These are phyloP conservation scores for Tricholomella constricta DNA, from an alignment of 768 basidiomycete species.

Conservation along the genomic window DNA sequence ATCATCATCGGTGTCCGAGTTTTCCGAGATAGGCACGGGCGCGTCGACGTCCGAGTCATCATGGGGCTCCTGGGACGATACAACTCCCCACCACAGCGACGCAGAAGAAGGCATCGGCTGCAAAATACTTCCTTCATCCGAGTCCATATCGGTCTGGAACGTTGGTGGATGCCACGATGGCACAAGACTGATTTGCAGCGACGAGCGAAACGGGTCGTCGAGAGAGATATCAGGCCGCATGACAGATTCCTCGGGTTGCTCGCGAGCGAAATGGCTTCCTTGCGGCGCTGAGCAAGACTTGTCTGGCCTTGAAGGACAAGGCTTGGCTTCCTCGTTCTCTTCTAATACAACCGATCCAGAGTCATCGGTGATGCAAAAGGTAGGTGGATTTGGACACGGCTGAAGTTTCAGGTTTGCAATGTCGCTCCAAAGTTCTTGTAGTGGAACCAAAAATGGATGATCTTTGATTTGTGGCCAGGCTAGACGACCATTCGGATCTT, in stretches of 20 bases:
- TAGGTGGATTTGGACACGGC: conserved; percentile 26
- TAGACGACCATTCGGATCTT: conserved; percentile 27
- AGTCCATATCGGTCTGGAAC: conserved; percentile 1
- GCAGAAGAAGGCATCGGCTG: conserved; percentile 29
- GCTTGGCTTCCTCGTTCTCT: neutral
- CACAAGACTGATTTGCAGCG: conserved; percentile 2
- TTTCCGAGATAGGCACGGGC: neutral
- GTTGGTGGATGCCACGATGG: neutral
- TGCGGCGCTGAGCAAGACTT: neutral
- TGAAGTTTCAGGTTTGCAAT: conserved; percentile 31
- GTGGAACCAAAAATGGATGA: conserved; percentile 30
- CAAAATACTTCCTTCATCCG: conserved; percentile 15
- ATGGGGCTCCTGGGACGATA: neutral
- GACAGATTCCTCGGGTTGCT: neutral
- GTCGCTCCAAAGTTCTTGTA: conserved; percentile 31
- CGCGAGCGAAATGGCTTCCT: neutral
- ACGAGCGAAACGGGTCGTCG: neutral
- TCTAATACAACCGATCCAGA: neutral
- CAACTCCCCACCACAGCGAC: conserved; percentile 18
- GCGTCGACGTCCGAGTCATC: neutral
- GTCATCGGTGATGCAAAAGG: conserved; percentile 14
- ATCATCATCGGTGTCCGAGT: neutral
- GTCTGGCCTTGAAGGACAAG: neutral
- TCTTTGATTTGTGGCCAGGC: conserved; percentile 24
- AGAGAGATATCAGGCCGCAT: neutral